These are phyloP conservation scores for Silene noctiflora DNA, from an alignment of 179 eudicot species.

Conservation along the genomic window DNA sequence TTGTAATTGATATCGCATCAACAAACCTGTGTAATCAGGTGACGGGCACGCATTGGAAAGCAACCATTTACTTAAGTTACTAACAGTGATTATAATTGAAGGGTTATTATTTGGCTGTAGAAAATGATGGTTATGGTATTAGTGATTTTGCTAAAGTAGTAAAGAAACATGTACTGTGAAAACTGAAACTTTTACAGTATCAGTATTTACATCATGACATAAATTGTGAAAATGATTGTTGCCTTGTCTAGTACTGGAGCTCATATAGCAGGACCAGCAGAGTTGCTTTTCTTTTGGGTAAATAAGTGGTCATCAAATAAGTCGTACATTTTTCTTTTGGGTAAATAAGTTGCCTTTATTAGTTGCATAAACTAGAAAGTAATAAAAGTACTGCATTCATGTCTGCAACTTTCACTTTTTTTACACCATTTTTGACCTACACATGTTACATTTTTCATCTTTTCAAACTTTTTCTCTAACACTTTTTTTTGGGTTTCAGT, in stretches of 20 bases:
- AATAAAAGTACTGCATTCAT: slow-evolving; percentile 16
- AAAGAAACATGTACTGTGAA: neutral
- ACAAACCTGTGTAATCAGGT: neutral
- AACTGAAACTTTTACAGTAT: neutral
- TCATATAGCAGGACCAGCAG: neutral
- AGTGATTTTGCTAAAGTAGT: neutral
- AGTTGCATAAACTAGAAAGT: neutral
- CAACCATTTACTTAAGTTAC: neutral
- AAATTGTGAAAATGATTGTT: neutral
- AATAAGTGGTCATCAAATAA: neutral
- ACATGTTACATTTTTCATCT: neutral
- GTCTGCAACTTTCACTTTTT: slow-evolving; percentile 6
- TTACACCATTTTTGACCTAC: slow-evolving; percentile 19
- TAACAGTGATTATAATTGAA: neutral
- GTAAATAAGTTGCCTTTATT: neutral
- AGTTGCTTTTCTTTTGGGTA: neutral
- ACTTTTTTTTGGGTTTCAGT: neutral
- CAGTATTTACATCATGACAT: neutral
- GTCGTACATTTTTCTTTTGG: neutral
- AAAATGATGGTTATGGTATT: too few relatives aligned
- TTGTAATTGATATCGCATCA: neutral
- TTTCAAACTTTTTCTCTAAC: neutral
- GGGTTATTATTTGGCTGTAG: neutral
- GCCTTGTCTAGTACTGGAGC: neutral
- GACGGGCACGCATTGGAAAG: neutral